phyloP scores from a whole-genome alignment of 1,139 yeast genomes.

The Candida dubliniensis region DNA sequence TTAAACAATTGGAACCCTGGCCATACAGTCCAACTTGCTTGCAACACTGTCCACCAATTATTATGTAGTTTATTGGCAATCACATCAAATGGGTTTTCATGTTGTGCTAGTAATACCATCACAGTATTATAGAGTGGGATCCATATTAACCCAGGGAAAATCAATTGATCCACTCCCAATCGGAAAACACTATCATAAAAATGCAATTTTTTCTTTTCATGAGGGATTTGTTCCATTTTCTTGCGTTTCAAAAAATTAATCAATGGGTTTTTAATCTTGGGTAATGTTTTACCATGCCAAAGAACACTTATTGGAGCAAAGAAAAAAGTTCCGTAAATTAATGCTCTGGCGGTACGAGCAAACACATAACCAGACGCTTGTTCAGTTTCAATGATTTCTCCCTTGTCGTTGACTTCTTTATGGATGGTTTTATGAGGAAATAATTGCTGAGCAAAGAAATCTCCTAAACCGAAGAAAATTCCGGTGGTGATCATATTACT shows the following conservation, averaged over 20 bases:
- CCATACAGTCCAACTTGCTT: conserved; percentile 48
- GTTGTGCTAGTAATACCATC: conserved; percentile 40
- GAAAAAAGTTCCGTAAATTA: conserved; percentile 70
- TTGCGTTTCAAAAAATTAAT: conserved; percentile 14
- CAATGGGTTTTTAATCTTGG: conserved; percentile 48
- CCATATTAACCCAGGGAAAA: conserved; percentile 39
- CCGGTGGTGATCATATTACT: conserved; percentile 61
- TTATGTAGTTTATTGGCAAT: conserved; percentile 34
- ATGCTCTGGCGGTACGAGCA: conserved; percentile 61
- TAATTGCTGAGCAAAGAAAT: conserved; percentile 62
- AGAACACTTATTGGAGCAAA: conserved; percentile 75
- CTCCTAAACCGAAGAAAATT: conserved; percentile 73
- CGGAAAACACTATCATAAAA: conserved; percentile 39
- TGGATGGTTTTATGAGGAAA: conserved; percentile 36
- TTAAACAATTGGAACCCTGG: conserved; percentile 43
- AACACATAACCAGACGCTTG: conserved; percentile 7
- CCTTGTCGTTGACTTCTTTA: conserved; percentile 14
- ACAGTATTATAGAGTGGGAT: conserved; percentile 46
- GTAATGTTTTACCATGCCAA: conserved; percentile 64
- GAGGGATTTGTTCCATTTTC: conserved; percentile 11
- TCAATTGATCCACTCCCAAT: conserved; percentile 38
- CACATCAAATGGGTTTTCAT: conserved; percentile 36
- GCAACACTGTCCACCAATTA: conserved; percentile 47
- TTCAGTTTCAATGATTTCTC: conserved; percentile 11
- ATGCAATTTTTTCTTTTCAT: conserved; percentile 18